A percentile compares a stretch with the other conserved stretches of the same genome.
Conservation (phyloP, 768 basidiomycete genomes). For the Suillus tomentosus region DNA sequence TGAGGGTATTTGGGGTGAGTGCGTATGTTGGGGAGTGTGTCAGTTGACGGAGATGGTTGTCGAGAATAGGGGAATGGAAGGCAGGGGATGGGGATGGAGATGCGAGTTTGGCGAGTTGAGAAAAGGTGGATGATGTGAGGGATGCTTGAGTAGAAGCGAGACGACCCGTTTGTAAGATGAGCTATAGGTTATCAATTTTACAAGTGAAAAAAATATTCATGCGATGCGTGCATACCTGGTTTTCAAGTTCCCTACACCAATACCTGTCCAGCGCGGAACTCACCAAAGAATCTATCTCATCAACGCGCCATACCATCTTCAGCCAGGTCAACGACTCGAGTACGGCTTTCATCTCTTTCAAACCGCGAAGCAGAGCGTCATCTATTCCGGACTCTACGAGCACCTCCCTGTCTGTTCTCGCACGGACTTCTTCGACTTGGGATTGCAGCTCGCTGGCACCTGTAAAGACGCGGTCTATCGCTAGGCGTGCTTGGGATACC, state of each 20-base stretch:
- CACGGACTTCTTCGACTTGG: constrained; percentile 41
- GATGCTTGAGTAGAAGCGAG: constrained; percentile 49
- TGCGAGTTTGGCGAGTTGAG: constrained; percentile 41
- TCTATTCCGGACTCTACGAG: constrained; percentile 35
- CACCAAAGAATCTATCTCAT: constrained; percentile 40
- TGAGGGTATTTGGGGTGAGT: constrained; percentile 49
- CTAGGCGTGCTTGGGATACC: constrained; percentile 32
- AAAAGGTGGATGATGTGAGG: constrained; percentile 42
- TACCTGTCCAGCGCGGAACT: constrained; percentile 31
- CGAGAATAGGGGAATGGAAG: constrained; percentile 56
- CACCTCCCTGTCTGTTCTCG: constrained; percentile 38
- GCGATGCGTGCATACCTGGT: constrained; percentile 39
- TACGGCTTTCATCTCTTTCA: constrained; percentile 31
- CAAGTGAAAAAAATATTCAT: not conserved
- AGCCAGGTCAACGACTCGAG: constrained; percentile 41
- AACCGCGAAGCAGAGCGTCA: constrained; percentile 30
- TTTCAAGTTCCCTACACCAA: constrained; percentile 51
- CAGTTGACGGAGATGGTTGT: constrained; percentile 60
- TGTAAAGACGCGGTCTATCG: constrained; percentile 38
- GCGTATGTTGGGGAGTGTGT: constrained; percentile 45
- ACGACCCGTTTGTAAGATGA: constrained; percentile 65
- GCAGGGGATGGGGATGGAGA: constrained; percentile 25
- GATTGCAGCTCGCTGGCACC: constrained; percentile 40
- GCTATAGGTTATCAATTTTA: constrained; percentile 37
- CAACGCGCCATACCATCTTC: constrained; percentile 42